Evolutionary conservation across 768 basidiomycete species (phyloP).

Genomic region (Podaxis sp.): DNA sequence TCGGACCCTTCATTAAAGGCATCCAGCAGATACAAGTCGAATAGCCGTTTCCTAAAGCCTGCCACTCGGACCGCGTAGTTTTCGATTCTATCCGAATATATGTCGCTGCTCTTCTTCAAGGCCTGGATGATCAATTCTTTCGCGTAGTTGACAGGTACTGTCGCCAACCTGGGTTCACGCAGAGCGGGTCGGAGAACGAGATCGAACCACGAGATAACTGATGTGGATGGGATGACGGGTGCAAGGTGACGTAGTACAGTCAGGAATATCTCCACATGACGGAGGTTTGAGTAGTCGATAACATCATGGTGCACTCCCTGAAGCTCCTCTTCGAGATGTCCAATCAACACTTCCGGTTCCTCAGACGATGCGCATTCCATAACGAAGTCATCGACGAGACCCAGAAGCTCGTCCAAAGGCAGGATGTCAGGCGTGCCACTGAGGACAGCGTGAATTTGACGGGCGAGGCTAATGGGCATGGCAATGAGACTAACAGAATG

Average conservation of each 20-base stretch:
- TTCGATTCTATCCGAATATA: conserved; percentile 21
- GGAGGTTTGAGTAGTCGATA: conserved; percentile 57
- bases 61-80: conserved; percentile 41
- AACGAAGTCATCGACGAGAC: conserved; percentile 52
- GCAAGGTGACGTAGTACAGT: conserved; percentile 59
- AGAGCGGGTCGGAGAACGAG: conserved; percentile 72
- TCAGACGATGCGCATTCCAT: conserved; percentile 42
- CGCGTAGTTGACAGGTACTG: conserved; percentile 54
- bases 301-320: conserved; percentile 57
- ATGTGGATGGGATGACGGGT: conserved; percentile 56
- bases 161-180: conserved; percentile 66
- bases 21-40: conserved; percentile 76
- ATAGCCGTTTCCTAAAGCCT: conserved; percentile 62
- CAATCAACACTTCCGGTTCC: conserved; percentile 38
- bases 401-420: conserved; percentile 45
- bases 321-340: conserved; percentile 62
- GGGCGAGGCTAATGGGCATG: conserved; percentile 34
- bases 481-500: conserved; percentile 16
- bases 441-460: conserved; percentile 55
- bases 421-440: conserved; percentile 48
- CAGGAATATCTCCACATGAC: conserved; percentile 65
- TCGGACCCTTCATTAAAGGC: conserved; percentile 72
- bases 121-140: conserved; percentile 69
- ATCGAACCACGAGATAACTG: conserved; percentile 83
- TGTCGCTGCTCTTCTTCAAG: conserved; percentile 40